Evolutionary conservation across 352 stramenopile genomes (phyloP), one percentile per base, ranked within the genome.

Genomic region (Phytophthora boehmeriae): DNA sequence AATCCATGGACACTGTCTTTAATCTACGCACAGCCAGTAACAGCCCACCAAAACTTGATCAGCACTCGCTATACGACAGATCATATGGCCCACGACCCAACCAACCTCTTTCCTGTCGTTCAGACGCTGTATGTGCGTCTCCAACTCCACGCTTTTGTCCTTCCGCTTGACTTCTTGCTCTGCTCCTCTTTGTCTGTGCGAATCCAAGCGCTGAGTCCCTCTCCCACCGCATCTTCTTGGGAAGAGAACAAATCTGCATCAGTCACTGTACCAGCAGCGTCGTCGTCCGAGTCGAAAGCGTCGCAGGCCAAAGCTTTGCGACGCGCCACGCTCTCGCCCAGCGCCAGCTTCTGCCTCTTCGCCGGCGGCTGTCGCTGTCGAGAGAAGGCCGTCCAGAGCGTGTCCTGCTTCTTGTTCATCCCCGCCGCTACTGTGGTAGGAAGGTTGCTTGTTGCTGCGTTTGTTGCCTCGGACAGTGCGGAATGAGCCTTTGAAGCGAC

Each of bases 1-100:
- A 90, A 67, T 10, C 85, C 85, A 51, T 93, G 85, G 1, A 93
- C 78, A 32, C 75, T 90, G 68, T 94, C 85, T 46, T 90, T 94
- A 45, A 94, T 90, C 85, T 91, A 48, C 35, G 17, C n/a, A 14
- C 14, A 23, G 53, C 20, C 34, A 39, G 10, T 4, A 22, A 43
- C 9, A 54, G n/a, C 27, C 34, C 2, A 30, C 9, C 32, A 53
- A n/a, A 60, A 10, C 20, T 34, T 17, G n/a, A 66, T 6, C 3
- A 34, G 36, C 8, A 36, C 42, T 19, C 25, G 36, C 44, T 34
- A 10, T 52, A 8, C 14, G 16, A 63, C 16, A 32, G 28, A 35
- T 38, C 20, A 46, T 16, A 34, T 19, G 23, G 2, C 28, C 8
- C 13, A 38, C 8, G 45, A 30, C 6, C 25, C 19, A 9, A 25